phyloP scores from a whole-genome alignment of 2,329 filamentous ascomycete genomes.

The Venturia pyrina region DNA sequence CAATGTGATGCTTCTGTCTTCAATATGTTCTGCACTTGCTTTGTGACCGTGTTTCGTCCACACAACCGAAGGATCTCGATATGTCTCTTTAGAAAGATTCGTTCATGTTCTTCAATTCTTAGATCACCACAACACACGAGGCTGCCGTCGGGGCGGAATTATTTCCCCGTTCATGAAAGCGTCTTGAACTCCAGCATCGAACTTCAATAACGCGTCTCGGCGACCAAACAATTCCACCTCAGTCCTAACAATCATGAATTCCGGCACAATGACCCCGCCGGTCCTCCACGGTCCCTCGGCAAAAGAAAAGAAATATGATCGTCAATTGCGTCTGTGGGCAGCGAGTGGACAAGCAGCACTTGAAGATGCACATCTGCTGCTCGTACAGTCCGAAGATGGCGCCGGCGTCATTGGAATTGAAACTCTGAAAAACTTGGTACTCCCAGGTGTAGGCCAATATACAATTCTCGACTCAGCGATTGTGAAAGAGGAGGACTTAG shows the following conservation, averaged over 20 bases:
- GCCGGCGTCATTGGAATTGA: conserved; percentile 83
- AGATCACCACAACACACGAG: background rate
- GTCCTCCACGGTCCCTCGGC: conserved; percentile 31
- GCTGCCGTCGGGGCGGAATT: background rate
- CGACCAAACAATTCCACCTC: background rate
- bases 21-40: background rate
- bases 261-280: conserved; percentile 22
- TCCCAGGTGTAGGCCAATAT: conserved; percentile 84
- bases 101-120: background rate
- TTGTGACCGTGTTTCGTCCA: background rate
- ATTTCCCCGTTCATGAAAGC: background rate
- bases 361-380: conserved; percentile 81
- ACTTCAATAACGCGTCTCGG: background rate
- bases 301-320: conserved; percentile 65
- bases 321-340: conserved; percentile 91
- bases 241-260: background rate
- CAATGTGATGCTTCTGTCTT: background rate
- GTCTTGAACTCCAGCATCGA: background rate
- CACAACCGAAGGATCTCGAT: background rate
- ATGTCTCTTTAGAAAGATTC: background rate
- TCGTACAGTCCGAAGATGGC: conserved; percentile 65
- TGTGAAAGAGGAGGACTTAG: conserved; percentile 75
- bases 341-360: conserved; percentile 82
- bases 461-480: conserved; percentile 74
- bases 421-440: conserved; percentile 90